Percentiles rank a stretch among this genome's conserved stretches.
Evolutionary conservation across 2,329 filamentous ascomycete species (phyloP).

Genomic region (Aureobasidium sp.): DNA sequence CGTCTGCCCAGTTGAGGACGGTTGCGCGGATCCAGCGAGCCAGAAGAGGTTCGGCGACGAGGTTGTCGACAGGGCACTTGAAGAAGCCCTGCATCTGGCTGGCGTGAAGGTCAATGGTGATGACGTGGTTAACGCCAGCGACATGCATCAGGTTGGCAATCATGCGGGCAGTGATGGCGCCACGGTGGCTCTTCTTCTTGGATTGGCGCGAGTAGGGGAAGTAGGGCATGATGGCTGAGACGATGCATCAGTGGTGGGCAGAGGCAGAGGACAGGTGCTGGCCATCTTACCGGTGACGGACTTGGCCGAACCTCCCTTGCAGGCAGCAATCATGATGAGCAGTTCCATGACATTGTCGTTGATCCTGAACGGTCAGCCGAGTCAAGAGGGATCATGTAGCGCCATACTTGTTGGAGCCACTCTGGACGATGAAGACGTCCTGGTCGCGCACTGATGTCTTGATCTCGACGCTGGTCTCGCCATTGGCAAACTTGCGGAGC

Average conservation of each 20-base stretch:
- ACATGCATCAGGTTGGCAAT: conserved; percentile 89
- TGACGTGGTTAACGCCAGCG: conserved; percentile 92
- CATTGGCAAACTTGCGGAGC: conserved; percentile 61
- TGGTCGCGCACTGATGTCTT: conserved; percentile 79
- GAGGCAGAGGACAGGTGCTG: background rate
- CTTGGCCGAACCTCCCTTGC: conserved; percentile 94
- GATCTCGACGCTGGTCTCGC: conserved; percentile 63
- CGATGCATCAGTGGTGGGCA: background rate
- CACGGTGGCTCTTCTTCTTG: conserved; percentile 96
- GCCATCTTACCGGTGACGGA: conserved; percentile 75
- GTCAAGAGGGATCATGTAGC: conserved; percentile 15
- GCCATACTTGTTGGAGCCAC: conserved; percentile 69
- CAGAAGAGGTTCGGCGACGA: conserved; percentile 91
- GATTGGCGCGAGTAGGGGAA: conserved; percentile 99
- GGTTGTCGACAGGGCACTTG: conserved; percentile 92
- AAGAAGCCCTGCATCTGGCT: conserved; percentile 99
- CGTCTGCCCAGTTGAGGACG: conserved; percentile 78
- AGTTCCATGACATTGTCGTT: conserved; percentile 99
- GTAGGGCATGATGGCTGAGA: conserved; percentile 77
- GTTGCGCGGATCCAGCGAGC: conserved; percentile 92
- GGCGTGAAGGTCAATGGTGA: conserved; percentile 89
- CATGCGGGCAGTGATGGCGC: conserved; percentile 95
- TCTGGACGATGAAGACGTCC: conserved; percentile 98
- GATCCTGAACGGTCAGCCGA: conserved; percentile 49
- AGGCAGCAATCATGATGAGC: conserved; percentile 97